These are phyloP conservation scores for Fonsecaea pedrosoi DNA, from an alignment of 2,329 filamentous ascomycete species.

Conservation along the genomic window DNA sequence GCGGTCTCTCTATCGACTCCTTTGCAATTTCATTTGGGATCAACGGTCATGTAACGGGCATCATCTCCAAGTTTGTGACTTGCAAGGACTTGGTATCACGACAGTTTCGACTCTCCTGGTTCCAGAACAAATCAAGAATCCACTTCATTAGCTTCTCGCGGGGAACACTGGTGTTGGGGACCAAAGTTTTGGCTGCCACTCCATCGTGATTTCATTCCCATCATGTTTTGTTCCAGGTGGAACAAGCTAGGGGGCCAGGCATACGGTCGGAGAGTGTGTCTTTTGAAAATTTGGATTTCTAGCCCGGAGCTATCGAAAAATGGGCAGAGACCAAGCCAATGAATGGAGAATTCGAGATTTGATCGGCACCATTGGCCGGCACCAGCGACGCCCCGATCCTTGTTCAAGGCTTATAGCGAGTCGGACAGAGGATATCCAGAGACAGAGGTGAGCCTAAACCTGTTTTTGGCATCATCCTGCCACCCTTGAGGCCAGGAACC, in stretches of 20 bases:
- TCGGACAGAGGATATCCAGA: constrained; percentile 21
- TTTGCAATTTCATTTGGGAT: neutral
- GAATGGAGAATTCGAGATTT: constrained; percentile 25
- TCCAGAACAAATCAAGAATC: constrained; percentile 10
- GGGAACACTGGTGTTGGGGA: constrained; percentile 10
- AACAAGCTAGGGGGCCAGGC: neutral
- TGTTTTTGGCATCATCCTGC: constrained; percentile 29
- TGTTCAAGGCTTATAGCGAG: constrained; percentile 19
- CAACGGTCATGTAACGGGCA: neutral
- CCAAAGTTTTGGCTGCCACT: neutral
- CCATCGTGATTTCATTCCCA: neutral
- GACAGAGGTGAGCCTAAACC: constrained; percentile 25
- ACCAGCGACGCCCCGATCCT: constrained; percentile 32
- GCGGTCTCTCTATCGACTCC: neutral
- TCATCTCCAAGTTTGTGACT: neutral
- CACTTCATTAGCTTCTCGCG: constrained; percentile 18
- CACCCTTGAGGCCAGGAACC: constrained; percentile 19
- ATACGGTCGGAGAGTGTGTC: neutral
- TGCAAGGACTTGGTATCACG: neutral
- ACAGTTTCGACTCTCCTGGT: constrained; percentile 4
- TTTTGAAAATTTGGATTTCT: neutral
- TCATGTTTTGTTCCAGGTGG: neutral
- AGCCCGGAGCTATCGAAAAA: constrained; percentile 18
- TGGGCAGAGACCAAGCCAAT: constrained; percentile 24
- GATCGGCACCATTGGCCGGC: constrained; percentile 32